Conservation (phyloP, 1,284 basidiomycete species). For the Clitocybe nebularis region DNA sequence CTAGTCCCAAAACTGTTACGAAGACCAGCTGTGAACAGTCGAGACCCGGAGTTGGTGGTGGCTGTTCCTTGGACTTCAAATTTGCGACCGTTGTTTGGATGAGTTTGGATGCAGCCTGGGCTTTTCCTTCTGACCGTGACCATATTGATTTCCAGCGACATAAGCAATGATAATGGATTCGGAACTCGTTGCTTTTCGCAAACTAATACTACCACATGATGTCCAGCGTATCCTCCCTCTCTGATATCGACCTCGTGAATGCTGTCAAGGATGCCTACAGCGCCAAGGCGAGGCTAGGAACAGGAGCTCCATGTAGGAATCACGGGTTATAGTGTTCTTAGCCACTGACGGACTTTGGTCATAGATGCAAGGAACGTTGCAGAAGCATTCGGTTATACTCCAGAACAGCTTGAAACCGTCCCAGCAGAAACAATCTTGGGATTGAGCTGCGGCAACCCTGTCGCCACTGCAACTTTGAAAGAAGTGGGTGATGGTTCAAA, state of each 20-base stretch:
- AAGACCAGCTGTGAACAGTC: too few relatives aligned
- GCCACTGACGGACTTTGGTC: neutral
- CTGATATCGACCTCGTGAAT: neutral
- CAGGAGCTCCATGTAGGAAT: neutral
- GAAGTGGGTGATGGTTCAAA: slow-evolving; percentile 26
- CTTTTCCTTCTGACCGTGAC: too few relatives aligned
- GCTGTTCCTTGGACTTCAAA: too few relatives aligned
- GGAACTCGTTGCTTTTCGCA: too few relatives aligned
- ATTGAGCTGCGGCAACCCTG: slow-evolving; percentile 48
- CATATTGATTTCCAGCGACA: too few relatives aligned
- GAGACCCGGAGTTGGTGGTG: too few relatives aligned
- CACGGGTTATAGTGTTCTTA: neutral
- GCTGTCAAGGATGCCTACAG: neutral
- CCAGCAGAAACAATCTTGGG: slow-evolving; percentile 42
- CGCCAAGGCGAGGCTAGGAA: neutral
- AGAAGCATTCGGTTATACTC: slow-evolving; percentile 41
- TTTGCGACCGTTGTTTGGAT: too few relatives aligned
- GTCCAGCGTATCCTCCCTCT: neutral
- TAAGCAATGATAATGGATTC: too few relatives aligned
- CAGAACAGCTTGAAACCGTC: slow-evolving; percentile 36
- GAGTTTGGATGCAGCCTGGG: too few relatives aligned
- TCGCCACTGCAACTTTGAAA: slow-evolving; percentile 38
- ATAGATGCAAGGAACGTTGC: slow-evolving; percentile 24
- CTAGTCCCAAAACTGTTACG: too few relatives aligned
- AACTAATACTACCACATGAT: too few relatives aligned